A percentile compares a stretch with the other conserved stretches of the same genome.
phyloP scores from a whole-genome alignment of 2,329 filamentous ascomycete genomes.

The Hypoxylon sp. region DNA sequence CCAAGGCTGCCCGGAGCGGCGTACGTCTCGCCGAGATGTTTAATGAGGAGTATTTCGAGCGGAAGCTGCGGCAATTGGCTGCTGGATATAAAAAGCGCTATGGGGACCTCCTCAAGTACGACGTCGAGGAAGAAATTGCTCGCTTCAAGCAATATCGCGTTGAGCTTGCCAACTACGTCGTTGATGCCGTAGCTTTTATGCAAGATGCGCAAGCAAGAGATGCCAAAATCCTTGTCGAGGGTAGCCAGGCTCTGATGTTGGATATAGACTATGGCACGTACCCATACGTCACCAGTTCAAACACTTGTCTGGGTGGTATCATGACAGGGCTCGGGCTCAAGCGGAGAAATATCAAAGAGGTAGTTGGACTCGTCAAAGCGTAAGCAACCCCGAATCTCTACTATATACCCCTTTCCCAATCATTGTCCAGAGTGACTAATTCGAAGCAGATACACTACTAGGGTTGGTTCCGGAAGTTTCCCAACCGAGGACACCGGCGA shows the following conservation, averaged over 20 bases:
- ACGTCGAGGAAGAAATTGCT: constrained; percentile 76
- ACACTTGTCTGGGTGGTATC: constrained; percentile 67
- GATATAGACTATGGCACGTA: constrained; percentile 67
- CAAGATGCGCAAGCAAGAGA: constrained; percentile 69
- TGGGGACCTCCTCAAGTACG: constrained; percentile 73
- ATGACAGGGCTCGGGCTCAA: constrained; percentile 61
- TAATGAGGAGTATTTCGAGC: constrained; percentile 7
- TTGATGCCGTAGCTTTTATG: constrained; percentile 77
- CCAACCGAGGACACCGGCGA: constrained; percentile 64
- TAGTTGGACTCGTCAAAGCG: not conserved
- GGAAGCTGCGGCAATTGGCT: constrained; percentile 1
- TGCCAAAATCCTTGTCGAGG: constrained; percentile 75
- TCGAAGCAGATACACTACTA: constrained; percentile 63
- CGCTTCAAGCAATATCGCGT: constrained; percentile 71
- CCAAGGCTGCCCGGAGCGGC: constrained; percentile 74
- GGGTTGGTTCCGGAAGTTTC: constrained; percentile 68
- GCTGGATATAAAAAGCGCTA: constrained; percentile 73
- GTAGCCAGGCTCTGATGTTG: constrained; percentile 72
- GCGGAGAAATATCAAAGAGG: not conserved
- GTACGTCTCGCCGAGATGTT: constrained; percentile 58
- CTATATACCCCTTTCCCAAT: not conserved
- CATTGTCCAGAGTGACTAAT: not conserved
- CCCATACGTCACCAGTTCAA: constrained; percentile 69
- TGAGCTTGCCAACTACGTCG: constrained; percentile 70
- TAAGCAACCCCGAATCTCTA: not conserved